A percentile compares a stretch with the other conserved stretches of the same genome.
Evolutionary conservation across 2,329 filamentous ascomycete genomes (phyloP).

Genomic region (Cordyceps pruinosa): DNA sequence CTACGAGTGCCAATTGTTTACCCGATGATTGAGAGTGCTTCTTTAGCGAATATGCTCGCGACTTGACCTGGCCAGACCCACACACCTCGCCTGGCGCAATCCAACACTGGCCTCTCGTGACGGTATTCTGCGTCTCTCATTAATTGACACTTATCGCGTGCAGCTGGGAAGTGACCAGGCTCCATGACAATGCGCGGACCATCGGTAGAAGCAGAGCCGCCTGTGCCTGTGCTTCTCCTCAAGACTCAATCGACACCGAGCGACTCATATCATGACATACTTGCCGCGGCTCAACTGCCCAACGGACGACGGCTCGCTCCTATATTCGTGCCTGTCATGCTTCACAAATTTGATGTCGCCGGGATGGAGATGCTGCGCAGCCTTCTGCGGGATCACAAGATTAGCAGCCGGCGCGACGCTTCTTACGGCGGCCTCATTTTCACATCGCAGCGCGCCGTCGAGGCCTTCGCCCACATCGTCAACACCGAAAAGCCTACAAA

Average conservation of each 20-base stretch:
- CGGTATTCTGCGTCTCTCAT: neutral
- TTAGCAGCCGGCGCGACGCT: conserved; percentile 31
- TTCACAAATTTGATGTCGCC: conserved; percentile 58
- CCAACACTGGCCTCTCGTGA: too few relatives aligned
- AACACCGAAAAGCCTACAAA: conserved; percentile 34
- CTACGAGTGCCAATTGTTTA: too few relatives aligned
- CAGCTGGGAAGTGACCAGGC: neutral
- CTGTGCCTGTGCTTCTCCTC: conserved; percentile 52
- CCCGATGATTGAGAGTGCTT: too few relatives aligned
- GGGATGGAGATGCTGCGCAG: conserved; percentile 47
- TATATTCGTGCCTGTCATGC: conserved; percentile 68
- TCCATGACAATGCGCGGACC: neutral
- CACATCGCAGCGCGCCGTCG: conserved; percentile 76
- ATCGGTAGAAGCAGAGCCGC: neutral
- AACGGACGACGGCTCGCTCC: conserved; percentile 48
- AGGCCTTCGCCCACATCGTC: conserved; percentile 63
- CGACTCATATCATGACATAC: conserved; percentile 67
- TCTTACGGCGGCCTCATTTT: conserved; percentile 74
- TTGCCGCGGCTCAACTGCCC: conserved; percentile 35
- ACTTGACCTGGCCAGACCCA: too few relatives aligned
- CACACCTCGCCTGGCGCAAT: too few relatives aligned
- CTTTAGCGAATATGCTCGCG: too few relatives aligned
- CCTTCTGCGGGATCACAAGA: conserved; percentile 38
- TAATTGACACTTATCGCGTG: neutral
- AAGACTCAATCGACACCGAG: conserved; percentile 69